phyloP scores from a whole-genome alignment of 805 yeast species.

The Yarrowia hollandica region DNA sequence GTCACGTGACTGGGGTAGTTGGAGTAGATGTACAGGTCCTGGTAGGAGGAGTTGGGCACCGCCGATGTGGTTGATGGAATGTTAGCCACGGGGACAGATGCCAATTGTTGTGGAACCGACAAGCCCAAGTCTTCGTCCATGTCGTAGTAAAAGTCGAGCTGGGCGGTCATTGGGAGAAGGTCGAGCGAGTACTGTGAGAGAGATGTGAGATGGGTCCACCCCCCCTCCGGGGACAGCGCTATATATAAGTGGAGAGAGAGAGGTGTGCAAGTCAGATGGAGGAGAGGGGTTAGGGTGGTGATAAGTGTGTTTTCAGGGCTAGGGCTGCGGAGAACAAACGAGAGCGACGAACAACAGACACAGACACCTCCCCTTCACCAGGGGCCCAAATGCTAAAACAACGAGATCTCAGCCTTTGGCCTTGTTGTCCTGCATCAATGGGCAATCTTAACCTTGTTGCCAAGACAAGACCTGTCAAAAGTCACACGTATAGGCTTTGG shows the following conservation, averaged over 20 bases:
- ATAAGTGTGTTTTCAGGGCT: background rate
- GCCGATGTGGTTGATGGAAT: too few relatives aligned
- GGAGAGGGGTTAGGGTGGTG: slow-evolving; percentile 27
- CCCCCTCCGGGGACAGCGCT: too few relatives aligned
- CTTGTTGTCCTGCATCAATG: slow-evolving; percentile 13
- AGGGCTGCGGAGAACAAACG: too few relatives aligned
- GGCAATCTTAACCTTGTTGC: slow-evolving; percentile 1
- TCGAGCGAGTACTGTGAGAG: background rate
- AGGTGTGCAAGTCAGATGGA: background rate
- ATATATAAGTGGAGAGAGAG: slow-evolving; percentile 2
- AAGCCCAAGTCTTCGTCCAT: slow-evolving; percentile 12
- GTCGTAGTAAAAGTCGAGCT: slow-evolving; percentile 18
- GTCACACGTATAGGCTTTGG: too few relatives aligned
- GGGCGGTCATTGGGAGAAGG: background rate
- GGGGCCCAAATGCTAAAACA: too few relatives aligned
- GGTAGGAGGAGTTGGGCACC: too few relatives aligned
- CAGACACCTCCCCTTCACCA: too few relatives aligned
- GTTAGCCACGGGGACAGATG: too few relatives aligned
- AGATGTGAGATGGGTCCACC: background rate
- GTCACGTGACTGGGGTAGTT: background rate
- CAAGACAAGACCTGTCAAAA: background rate
- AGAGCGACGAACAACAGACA: too few relatives aligned
- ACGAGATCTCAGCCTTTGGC: background rate
- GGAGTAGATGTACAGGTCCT: slow-evolving; percentile 11
- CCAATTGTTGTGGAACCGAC: too few relatives aligned